Base-by-base conservation (phyloP, 805 yeast genomes). In the Candida khao-thaluensis region DNA sequence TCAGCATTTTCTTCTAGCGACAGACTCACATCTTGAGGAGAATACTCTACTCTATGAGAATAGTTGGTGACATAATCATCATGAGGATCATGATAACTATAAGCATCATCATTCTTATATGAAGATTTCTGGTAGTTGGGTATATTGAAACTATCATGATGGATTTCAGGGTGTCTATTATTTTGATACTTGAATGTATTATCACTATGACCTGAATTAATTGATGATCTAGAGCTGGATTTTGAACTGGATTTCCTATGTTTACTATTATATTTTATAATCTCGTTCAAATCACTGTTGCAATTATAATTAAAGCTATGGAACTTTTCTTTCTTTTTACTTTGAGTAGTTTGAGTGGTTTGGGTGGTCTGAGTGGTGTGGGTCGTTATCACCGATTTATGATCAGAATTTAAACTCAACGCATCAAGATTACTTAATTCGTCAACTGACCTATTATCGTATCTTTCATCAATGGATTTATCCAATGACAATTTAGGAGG, bases 221-320 rank as follows among this genome's bases (percentile, higher is more conserved):
- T 22, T 11, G 40, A 24, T 10, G 24, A 22, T 10, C 24, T 7
- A 10, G 24, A 22, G 10, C 24, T 22, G 11, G 34, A 26, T 8
- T 17, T 41, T 10, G 36, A 10, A 16, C 38, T 18, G 10, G 41
- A 28, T 15, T 33, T 34, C 15, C 38, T 29, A 16, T 31, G 46
- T 35, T 45, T 40, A 30, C 41, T 43, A 34, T 42, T 38, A 37
- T 40, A 41, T 20, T 44, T 45, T 17, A 53, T 30, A 5, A 51
- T 34, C 16, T 54, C 51, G 29, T 51, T 49, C 27, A 48, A 20
- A 22, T 48, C 52, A 25, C 35, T 42, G 23, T 42, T 43, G 26
- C 26, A 40, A 25, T 29, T 32, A 29, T 48, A 48, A 39, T 48
- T 48, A 38, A 25, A 48, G 7, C 41, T 38, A n/a, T 40, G 40